phyloP scores from a whole-genome alignment of 495 filamentous ascomycete species.

The Hypoxylon subgilvum region DNA sequence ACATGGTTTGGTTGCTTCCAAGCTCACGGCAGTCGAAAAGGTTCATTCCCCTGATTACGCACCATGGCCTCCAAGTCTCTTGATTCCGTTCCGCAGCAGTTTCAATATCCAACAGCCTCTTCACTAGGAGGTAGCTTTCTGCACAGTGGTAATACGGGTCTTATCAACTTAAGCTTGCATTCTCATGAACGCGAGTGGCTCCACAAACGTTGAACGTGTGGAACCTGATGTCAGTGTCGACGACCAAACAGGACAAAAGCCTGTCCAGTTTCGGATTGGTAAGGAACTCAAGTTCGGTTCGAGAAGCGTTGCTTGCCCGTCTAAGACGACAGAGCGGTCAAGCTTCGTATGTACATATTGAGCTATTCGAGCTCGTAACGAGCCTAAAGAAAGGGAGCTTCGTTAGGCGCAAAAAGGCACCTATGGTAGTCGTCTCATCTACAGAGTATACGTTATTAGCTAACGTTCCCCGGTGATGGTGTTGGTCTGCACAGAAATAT shows the following conservation, averaged over 20 bases:
- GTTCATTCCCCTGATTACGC: slow-evolving; percentile 28
- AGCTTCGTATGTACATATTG: too few species aligned
- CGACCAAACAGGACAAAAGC: slow-evolving; percentile 24
- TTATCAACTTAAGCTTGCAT: slow-evolving; percentile 27
- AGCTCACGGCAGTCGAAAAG: slow-evolving; percentile 29
- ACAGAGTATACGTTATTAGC: background rate
- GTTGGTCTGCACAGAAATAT: slow-evolving; percentile 18
- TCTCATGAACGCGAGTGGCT: slow-evolving; percentile 26
- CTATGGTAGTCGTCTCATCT: slow-evolving; percentile 32
- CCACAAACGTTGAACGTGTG: slow-evolving; percentile 30
- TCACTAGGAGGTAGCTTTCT: slow-evolving; percentile 12
- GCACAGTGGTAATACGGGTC: too few species aligned
- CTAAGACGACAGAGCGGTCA: slow-evolving; percentile 30
- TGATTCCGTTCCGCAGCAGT: background rate
- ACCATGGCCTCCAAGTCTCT: slow-evolving; percentile 15
- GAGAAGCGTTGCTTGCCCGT: slow-evolving; percentile 11
- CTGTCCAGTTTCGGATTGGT: slow-evolving; percentile 31
- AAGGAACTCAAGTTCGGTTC: slow-evolving; percentile 28
- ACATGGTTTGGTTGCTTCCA: slow-evolving; percentile 46
- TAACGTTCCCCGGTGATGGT: background rate
- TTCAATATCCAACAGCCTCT: background rate
- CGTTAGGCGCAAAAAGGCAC: background rate
- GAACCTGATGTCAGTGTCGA: slow-evolving; percentile 35
- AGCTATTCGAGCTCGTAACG: slow-evolving; percentile 2
- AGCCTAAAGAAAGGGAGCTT: background rate